phyloP scores from a whole-genome alignment of 2,329 filamentous ascomycete species.

The Hypoxylon sp. region DNA sequence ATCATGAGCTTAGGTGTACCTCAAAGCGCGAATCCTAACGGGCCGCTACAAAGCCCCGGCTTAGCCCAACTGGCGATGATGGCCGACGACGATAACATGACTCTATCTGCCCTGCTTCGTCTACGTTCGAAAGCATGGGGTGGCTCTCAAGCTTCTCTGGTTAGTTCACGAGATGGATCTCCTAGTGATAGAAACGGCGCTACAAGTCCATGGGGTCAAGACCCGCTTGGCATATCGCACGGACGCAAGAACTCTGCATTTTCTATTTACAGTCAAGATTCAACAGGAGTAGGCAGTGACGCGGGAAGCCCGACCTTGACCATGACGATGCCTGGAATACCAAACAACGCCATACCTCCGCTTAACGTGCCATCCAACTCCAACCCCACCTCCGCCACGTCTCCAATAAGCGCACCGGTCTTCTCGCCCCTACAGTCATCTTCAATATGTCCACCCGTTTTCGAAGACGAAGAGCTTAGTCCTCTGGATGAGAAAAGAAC shows the following conservation, averaged over 20 bases:
- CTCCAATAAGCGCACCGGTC: conserved; percentile 34
- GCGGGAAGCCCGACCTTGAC: conserved; percentile 62
- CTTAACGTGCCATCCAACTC: conserved; percentile 36
- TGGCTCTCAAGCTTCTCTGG: conserved; percentile 77
- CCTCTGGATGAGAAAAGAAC: conserved; percentile 20
- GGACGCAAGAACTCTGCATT: conserved; percentile 60
- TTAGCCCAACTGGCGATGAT: conserved; percentile 78
- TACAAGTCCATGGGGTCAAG: conserved; percentile 53
- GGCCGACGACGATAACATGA: conserved; percentile 76
- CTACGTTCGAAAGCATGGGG: conserved; percentile 81
- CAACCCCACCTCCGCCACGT: conserved; percentile 39
- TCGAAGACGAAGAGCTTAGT: conserved; percentile 51
- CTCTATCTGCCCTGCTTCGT: conserved; percentile 74
- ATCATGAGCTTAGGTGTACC: conserved; percentile 77
- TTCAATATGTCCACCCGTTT: conserved; percentile 50
- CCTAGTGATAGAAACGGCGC: conserved; percentile 54
- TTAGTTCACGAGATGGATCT: conserved; percentile 59
- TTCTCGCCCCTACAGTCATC: conserved; percentile 40
- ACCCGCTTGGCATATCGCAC: conserved; percentile 45
- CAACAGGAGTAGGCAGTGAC: conserved; percentile 54
- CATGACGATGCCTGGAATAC: conserved; percentile 49
- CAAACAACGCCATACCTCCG: conserved; percentile 34
- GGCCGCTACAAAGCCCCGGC: conserved; percentile 71
- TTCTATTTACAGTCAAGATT: conserved; percentile 58
- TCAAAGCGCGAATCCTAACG: conserved; percentile 56